Conservation (phyloP, 2,329 filamentous ascomycete genomes). For the Xylariomycetidae sp. region DNA sequence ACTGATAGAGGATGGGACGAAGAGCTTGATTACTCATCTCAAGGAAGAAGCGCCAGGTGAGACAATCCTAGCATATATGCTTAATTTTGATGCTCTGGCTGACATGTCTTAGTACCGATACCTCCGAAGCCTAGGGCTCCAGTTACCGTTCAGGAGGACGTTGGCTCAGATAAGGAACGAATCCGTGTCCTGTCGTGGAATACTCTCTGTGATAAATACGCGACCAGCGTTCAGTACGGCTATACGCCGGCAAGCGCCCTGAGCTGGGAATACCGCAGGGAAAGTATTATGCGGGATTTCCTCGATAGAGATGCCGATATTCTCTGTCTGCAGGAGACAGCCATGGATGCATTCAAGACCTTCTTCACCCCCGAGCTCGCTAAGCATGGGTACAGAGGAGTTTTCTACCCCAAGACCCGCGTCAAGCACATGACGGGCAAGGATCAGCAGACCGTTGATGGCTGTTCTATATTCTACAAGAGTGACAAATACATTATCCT, state of each 20-base stretch:
- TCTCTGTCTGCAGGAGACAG: slow-evolving; percentile 89
- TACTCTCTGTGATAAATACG: slow-evolving; percentile 90
- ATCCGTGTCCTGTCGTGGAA: slow-evolving; percentile 92
- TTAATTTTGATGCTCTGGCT: not conserved
- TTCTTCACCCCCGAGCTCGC: slow-evolving; percentile 86
- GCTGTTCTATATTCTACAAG: slow-evolving; percentile 96
- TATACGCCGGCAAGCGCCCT: slow-evolving; percentile 82
- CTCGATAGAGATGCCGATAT: slow-evolving; percentile 78
- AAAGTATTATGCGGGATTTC: slow-evolving; percentile 80
- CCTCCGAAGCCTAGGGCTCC: slow-evolving; percentile 73
- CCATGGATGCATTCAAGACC: slow-evolving; percentile 85
- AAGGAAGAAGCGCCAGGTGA: slow-evolving; percentile 81
- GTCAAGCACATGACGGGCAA: slow-evolving; percentile 88
- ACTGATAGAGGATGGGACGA: slow-evolving; percentile 83
- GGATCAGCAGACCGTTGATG: slow-evolving; percentile 86
- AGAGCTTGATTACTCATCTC: slow-evolving; percentile 75
- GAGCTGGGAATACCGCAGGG: slow-evolving; percentile 80
- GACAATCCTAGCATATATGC: slow-evolving; percentile 26
- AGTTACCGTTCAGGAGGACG: slow-evolving; percentile 71
- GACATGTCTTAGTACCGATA: slow-evolving; percentile 58
- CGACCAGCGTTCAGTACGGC: slow-evolving; percentile 78
- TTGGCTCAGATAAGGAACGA: slow-evolving; percentile 56
- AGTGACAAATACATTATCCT: slow-evolving; percentile 88
- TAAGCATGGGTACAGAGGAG: slow-evolving; percentile 84
- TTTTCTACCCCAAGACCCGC: slow-evolving; percentile 86